Evolutionary conservation across 1,139 yeast species (phyloP).

Genomic region (Arxiozyma telluris): DNA sequence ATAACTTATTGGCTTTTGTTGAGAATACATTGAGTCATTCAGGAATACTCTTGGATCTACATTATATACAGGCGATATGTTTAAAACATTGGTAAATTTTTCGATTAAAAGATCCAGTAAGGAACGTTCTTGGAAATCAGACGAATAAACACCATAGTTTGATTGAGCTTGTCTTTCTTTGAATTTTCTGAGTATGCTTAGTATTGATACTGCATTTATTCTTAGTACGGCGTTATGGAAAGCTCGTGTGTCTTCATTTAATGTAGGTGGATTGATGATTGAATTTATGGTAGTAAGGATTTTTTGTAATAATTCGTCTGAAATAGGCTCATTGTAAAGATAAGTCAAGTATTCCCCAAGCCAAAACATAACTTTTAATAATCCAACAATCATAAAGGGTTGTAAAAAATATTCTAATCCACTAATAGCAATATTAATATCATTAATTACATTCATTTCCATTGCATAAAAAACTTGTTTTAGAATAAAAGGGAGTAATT

Average conservation of each 20-base stretch:
- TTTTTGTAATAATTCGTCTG: slow-evolving; percentile 17
- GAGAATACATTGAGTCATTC: slow-evolving; percentile 22
- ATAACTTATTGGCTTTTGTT: slow-evolving; percentile 24
- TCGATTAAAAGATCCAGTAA: slow-evolving; percentile 22
- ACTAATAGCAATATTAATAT: slow-evolving; percentile 31
- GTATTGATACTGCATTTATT: slow-evolving; percentile 21
- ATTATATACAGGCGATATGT: slow-evolving; percentile 24
- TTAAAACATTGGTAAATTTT: slow-evolving; percentile 17
- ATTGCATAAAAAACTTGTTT: slow-evolving; percentile 64
- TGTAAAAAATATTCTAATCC: slow-evolving; percentile 61
- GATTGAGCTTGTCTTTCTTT: slow-evolving; percentile 17
- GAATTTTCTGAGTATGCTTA: slow-evolving; percentile 22
- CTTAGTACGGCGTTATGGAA: slow-evolving; percentile 25
- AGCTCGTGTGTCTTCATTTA: slow-evolving; percentile 27
- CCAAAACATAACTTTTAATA: slow-evolving; percentile 28
- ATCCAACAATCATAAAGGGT: slow-evolving; percentile 37
- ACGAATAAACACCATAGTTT: slow-evolving; percentile 27
- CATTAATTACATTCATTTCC: slow-evolving; percentile 43
- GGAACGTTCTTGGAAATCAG: slow-evolving; percentile 25
- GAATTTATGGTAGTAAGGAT: slow-evolving; percentile 21
- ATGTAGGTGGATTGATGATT: slow-evolving; percentile 21
- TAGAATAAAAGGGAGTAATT: slow-evolving; percentile 62
- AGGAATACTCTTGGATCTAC: slow-evolving; percentile 21
- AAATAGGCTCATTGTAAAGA: slow-evolving; percentile 14
- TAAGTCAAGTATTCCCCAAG: slow-evolving; percentile 22